Conservation (phyloP, 768 basidiomycete genomes). For the Pleurotus tuber-regium region DNA sequence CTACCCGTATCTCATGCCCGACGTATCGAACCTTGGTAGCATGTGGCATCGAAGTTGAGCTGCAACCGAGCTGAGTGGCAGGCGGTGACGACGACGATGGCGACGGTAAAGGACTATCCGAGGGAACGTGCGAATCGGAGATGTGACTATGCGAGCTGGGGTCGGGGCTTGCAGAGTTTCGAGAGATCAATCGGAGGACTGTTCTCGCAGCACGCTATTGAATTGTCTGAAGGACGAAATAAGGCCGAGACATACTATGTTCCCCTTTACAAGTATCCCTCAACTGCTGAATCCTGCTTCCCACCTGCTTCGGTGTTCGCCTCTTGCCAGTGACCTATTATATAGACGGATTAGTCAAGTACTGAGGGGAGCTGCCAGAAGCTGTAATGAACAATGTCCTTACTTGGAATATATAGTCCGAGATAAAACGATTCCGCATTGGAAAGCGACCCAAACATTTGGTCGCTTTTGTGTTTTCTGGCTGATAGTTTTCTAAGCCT, state of each 20-base stretch:
- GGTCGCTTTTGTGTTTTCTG: slow-evolving; percentile 45
- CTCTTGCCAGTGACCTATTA: slow-evolving; percentile 38
- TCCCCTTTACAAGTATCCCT: slow-evolving; percentile 50
- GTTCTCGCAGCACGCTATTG: not conserved
- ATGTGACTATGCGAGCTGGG: not conserved
- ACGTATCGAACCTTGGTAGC: no score
- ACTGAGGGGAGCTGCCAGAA: not conserved
- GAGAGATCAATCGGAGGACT: slow-evolving; percentile 8
- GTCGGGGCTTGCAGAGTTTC: slow-evolving; percentile 1
- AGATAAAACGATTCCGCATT: slow-evolving; percentile 60
- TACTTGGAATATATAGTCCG: slow-evolving; percentile 49
- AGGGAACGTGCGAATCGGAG: slow-evolving; percentile 1
- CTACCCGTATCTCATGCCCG: no score
- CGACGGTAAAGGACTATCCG: not conserved
- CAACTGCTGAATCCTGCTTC: slow-evolving; percentile 56
- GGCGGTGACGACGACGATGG: not conserved
- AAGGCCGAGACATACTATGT: slow-evolving; percentile 20
- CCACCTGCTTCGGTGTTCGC: slow-evolving; percentile 57
- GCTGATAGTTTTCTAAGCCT: slow-evolving; percentile 51
- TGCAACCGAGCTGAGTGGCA: no score
- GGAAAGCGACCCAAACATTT: slow-evolving; percentile 53
- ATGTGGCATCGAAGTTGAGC: no score
- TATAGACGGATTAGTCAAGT: not conserved
- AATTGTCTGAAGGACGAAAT: not conserved
- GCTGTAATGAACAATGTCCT: not conserved